Base-by-base conservation (phyloP, 768 basidiomycete species). In the Coprinopsis cinerea region DNA sequence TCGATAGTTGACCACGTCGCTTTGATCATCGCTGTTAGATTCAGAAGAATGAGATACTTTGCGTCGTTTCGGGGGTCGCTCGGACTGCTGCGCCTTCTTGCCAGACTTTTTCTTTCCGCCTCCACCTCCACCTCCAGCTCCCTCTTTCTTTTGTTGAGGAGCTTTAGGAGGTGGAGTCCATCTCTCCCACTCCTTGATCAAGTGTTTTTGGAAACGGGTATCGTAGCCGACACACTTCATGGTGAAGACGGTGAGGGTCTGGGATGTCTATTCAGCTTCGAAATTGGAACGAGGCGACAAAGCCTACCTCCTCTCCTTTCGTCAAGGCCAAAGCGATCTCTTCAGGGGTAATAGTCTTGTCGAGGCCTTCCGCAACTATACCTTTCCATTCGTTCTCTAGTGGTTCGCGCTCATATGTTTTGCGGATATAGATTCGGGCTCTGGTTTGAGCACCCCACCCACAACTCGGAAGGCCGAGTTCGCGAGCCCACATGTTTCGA, bases 221-320 rank as follows among this genome's bases (percentile, higher is more conserved):
- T 50, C 49, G 41, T 50, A 50, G 17, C 27, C 40, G 15, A 50
- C 22, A 20, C 49, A 50, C 26, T 50, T 22, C 49, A 50, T 32
- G 5, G 42, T 42, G 28, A 22, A 42, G 1, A 50, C 49, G 4
- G 28, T 23, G 27, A 50, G n/a, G 4, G 14, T 34, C 49, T 50
- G 18, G 13, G 18, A 6, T 14, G 40, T 14, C n/a, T n/a, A 25
- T 18, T 37, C 36, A 23, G 18, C 7, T 4, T 34, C 30, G n/a
- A 4, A 44, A 11, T 30, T 3, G 15, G 30, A 30, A 49, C 2
- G n/a, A 30, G 9, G 6, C 1, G 6, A 25, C 2, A 22, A 10
- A 28, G 17, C 48, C 17, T n/a, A 49, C 48, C 36, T 40, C 15
- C 6, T 40, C 48, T 15, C 48, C 48, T 14, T 39, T 37, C 14